phyloP scores from a whole-genome alignment of 192 early-diverging fungal genomes.

The Coemansia sp. region DNA sequence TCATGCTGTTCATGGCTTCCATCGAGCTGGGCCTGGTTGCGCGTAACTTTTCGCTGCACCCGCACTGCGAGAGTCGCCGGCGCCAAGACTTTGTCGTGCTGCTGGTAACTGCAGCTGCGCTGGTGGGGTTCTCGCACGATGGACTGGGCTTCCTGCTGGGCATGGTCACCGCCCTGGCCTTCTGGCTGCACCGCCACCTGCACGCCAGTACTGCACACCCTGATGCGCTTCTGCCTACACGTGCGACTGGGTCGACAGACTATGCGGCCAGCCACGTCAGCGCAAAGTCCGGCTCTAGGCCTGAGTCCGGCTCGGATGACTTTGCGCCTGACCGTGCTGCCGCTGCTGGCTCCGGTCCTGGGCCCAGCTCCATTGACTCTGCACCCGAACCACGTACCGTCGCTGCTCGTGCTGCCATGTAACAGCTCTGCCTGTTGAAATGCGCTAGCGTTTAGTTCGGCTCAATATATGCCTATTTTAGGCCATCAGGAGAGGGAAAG shows the following conservation, averaged over 20 bases:
- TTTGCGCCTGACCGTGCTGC: neutral
- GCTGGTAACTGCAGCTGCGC: slow-evolving; percentile 65
- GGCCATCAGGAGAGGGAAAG: no score
- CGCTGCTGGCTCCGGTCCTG: neutral
- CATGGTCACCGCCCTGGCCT: slow-evolving; percentile 53
- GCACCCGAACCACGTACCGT: neutral
- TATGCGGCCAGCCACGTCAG: neutral
- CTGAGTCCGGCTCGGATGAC: neutral
- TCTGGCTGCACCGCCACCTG: slow-evolving; percentile 39
- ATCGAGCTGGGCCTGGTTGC: slow-evolving; percentile 68
- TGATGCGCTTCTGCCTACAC: slow-evolving; percentile 16
- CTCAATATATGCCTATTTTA: neutral
- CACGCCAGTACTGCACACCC: neutral
- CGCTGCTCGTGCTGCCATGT: neutral
- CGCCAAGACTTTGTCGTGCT: slow-evolving; percentile 66
- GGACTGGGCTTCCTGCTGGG: slow-evolving; percentile 79
- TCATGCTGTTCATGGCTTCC: slow-evolving; percentile 85
- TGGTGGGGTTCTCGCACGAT: slow-evolving; percentile 79
- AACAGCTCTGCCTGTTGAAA: neutral
- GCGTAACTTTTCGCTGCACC: slow-evolving; percentile 47
- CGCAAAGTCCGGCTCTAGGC: neutral
- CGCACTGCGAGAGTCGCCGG: slow-evolving; percentile 31
- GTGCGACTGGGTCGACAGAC: neutral
- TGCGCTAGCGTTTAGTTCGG: neutral
- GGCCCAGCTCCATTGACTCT: neutral